Evolutionary conservation across 176 grass and related monocot genomes (phyloP), one percentile per base, ranked within the genome.

Genomic region (Saccharum spontaneum): DNA sequence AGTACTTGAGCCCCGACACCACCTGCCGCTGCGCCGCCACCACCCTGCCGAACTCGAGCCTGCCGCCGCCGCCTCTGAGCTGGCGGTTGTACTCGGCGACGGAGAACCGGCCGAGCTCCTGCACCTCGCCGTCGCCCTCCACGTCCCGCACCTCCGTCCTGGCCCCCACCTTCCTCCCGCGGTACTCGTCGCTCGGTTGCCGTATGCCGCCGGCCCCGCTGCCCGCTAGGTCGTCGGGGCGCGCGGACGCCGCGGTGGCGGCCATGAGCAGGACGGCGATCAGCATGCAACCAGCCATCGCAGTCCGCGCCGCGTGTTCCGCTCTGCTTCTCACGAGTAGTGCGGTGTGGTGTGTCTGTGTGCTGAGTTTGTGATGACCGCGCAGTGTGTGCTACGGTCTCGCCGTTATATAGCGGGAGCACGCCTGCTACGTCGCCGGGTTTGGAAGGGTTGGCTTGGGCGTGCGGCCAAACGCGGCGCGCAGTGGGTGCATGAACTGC

Each of bases 1-100:
- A 98, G 90, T 98, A 98, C 86, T 87, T 98, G 82, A 98, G 38
- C 9, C 96, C 96, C n/a, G 96, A 84, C 13, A 98, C 96, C 64
- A 98, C 93, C 89, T 98, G 93, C 24, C 83, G 87, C 86, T 95
- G 89, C 54, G 96, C 96, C 67, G 91, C 80, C 30, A 89, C 74
- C 59, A 98, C 96, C 41, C 80, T 76, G 5, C 10, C 39, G 75
- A 98, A 98, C 49, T 87, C 86, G 68, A 98, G 89, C 64, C 71
- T 71, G 2, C 8, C 14, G 24, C 11, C 63, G 16, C 64, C 41
- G 41, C 69, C 16, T 31, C 20, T 59, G 43, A 67, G 82, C 40
- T 45, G 72, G 6, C 57, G 85, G 85, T 98, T 98, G 88, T 95
- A 86, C 84, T 98, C 93, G 20, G 88, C 81, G 26, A 98, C 91